Percentiles rank a stretch among this genome's conserved stretches.
These are phyloP conservation scores for Neofusicoccum sp. DNA, from an alignment of 2,329 filamentous ascomycete species.

Conservation along the genomic window DNA sequence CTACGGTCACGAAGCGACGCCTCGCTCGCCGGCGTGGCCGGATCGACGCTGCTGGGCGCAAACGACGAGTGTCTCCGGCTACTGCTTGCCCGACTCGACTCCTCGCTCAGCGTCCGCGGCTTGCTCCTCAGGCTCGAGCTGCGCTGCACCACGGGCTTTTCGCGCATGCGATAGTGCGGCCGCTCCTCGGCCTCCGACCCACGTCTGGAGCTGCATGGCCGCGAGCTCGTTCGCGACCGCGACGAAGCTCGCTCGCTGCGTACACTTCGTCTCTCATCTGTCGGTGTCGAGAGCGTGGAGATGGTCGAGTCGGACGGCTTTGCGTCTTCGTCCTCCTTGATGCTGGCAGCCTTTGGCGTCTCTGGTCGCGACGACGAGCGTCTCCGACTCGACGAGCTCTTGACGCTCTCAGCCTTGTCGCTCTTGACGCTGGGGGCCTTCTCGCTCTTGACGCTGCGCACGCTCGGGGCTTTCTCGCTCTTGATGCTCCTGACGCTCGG, in stretches of 20 bases:
- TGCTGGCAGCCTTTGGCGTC: neutral
- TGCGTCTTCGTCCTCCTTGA: neutral
- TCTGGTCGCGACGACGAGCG: slow-evolving; percentile 4
- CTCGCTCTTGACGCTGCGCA: neutral
- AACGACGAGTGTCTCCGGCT: slow-evolving; percentile 5
- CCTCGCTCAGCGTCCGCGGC: slow-evolving; percentile 1
- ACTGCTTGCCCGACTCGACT: neutral
- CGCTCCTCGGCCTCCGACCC: slow-evolving; percentile 5
- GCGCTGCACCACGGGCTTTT: slow-evolving; percentile 17
- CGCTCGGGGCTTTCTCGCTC: neutral
- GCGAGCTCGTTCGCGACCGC: neutral
- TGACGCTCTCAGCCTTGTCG: slow-evolving; percentile 14
- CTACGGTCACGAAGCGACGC: slow-evolving; percentile 5
- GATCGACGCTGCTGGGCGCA: neutral
- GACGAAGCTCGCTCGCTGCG: slow-evolving; percentile 10
- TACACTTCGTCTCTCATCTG: neutral
- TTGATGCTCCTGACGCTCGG: slow-evolving; percentile 2
- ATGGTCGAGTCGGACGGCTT: neutral
- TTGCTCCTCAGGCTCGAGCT: slow-evolving; percentile 8
- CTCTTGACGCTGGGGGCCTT: neutral
- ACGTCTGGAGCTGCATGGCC: neutral
- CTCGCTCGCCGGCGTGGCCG: neutral
- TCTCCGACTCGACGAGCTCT: neutral
- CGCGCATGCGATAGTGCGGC: slow-evolving; percentile 15
- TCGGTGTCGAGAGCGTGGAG: neutral